Conservation (phyloP, 495 filamentous ascomycete genomes). For the Parmelia sp. region DNA sequence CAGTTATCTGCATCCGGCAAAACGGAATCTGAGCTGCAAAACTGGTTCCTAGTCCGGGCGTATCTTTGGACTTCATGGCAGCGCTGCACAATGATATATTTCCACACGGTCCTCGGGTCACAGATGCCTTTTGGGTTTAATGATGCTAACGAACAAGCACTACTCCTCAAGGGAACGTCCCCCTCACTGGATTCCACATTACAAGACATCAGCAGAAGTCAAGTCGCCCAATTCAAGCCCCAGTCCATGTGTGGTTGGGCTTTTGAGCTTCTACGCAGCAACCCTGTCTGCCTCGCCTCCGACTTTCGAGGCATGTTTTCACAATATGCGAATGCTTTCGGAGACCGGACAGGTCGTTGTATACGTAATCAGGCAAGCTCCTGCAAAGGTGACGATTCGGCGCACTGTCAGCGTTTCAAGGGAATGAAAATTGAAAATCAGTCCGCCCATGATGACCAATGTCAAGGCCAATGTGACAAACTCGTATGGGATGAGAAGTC, state of each 20-base stretch:
- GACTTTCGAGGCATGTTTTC: conserved; percentile 16
- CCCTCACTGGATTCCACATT: background rate
- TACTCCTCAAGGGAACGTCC: background rate
- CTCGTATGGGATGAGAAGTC: conserved; percentile 21
- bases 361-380: background rate
- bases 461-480: conserved; percentile 14
- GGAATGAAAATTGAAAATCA: conserved; percentile 18
- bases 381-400: conserved; percentile 19
- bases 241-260: conserved; percentile 25
- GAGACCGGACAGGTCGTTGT: conserved; percentile 16
- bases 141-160: background rate
- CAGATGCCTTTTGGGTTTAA: background rate
- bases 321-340: conserved; percentile 11
- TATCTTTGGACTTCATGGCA: conserved; percentile 23
- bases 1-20: too few relatives aligned
- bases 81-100: conserved; percentile 19
- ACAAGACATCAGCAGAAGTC: conserved; percentile 9
- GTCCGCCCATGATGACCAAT: conserved; percentile 19
- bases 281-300: conserved; percentile 3
- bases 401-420: conserved; percentile 22
- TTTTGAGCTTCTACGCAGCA: conserved; percentile 21
- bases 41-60: conserved; percentile 6
- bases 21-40: background rate
- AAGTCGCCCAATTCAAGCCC: background rate
- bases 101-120: background rate